These are phyloP conservation scores for Cryptosporidium sp. DNA, from an alignment of 169 alveolate genomes.

Conservation along the genomic window DNA sequence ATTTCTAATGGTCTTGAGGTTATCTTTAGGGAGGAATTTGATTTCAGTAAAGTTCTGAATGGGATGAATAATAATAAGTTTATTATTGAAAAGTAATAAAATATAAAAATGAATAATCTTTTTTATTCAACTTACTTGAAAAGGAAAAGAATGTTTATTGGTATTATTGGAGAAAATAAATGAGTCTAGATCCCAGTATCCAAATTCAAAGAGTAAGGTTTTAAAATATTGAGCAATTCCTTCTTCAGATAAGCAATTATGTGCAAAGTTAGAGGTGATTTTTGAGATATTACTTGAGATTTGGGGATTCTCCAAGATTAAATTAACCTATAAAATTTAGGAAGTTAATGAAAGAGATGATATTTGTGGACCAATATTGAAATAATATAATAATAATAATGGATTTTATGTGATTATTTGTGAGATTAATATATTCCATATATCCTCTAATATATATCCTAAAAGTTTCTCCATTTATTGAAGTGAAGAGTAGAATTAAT, in stretches of 20 bases:
- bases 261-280: conserved; percentile 16
- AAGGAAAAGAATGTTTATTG: not conserved
- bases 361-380: no score
- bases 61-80: not conserved
- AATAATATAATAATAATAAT: no score
- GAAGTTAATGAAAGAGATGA: not conserved
- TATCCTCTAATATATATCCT: no score
- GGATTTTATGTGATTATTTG: no score
- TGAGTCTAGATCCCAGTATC: conserved; percentile 23
- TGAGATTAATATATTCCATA: no score
- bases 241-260: conserved; percentile 38
- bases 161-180: not conserved
- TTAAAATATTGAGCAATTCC: conserved; percentile 11
- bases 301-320: conserved; percentile 13
- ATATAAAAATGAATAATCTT: not conserved
- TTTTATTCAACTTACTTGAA: not conserved
- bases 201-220: conserved; percentile 7
- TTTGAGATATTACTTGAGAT: conserved; percentile 28
- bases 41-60: conserved; percentile 1
- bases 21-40: conserved; percentile 18
- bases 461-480: no score
- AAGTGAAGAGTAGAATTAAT: no score
- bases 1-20: not conserved
- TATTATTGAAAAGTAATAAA: no score
- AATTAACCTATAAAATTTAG: not conserved